A percentile compares a stretch with the other conserved stretches of the same genome.
phyloP scores from a whole-genome alignment of 2,329 filamentous ascomycete species.

The Coniochaeta hoffmannii region DNA sequence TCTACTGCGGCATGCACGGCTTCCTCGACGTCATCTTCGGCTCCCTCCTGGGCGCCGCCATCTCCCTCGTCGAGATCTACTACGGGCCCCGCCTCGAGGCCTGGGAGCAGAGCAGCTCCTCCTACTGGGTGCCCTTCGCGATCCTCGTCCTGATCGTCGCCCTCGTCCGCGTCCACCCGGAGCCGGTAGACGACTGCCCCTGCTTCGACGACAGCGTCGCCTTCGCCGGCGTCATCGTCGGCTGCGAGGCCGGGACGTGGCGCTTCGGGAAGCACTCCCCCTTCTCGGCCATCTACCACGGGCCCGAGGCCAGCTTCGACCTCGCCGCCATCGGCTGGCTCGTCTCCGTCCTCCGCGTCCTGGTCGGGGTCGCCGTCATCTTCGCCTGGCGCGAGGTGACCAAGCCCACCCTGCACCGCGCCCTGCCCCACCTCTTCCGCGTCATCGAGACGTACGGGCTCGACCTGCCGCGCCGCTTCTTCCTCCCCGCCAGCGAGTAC shows the following conservation, averaged over 20 bases:
- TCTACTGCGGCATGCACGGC: slow-evolving; percentile 99
- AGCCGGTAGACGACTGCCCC: slow-evolving; percentile 92
- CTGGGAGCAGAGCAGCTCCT: slow-evolving; percentile 56
- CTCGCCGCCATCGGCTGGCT: slow-evolving; percentile 59
- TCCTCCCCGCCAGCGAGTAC: slow-evolving; percentile 85
- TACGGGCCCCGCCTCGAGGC: slow-evolving; percentile 57
- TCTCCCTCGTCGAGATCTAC: slow-evolving; percentile 53
- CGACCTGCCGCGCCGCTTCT: slow-evolving; percentile 80
- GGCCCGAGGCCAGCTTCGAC: slow-evolving; percentile 50
- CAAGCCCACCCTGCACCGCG: slow-evolving; percentile 73
- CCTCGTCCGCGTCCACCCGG: slow-evolving; percentile 83
- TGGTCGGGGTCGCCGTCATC: slow-evolving; percentile 74
- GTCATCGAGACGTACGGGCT: slow-evolving; percentile 73
- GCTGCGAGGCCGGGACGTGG: slow-evolving; percentile 77
- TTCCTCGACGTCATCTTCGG: slow-evolving; percentile 87
- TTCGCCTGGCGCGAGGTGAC: slow-evolving; percentile 86
- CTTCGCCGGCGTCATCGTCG: slow-evolving; percentile 85
- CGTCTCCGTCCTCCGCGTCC: slow-evolving; percentile 57
- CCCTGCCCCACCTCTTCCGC: slow-evolving; percentile 80
- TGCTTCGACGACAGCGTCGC: slow-evolving; percentile 96
- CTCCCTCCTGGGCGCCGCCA: slow-evolving; percentile 63
- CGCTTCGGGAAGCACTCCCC: slow-evolving; percentile 56
- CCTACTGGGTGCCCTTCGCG: slow-evolving; percentile 56
- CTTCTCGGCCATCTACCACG: slow-evolving; percentile 35
- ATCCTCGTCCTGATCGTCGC: slow-evolving; percentile 61